phyloP scores from a whole-genome alignment of 345 rosid species.

The Clarkia xantiana region DNA sequence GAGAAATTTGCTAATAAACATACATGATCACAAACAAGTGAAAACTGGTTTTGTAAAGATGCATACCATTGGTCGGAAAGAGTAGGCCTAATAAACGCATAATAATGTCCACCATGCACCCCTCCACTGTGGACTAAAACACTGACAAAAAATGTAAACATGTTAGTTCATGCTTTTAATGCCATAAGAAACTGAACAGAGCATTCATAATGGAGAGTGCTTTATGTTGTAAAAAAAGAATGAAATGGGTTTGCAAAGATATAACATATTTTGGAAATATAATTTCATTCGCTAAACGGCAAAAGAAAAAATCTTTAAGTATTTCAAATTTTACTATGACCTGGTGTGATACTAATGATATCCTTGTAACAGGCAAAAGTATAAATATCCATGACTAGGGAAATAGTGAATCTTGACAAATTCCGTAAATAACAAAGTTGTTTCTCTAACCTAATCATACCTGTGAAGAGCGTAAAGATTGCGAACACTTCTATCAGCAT shows the following conservation, averaged over 20 bases:
- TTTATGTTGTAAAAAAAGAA: too few species aligned
- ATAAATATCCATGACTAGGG: too few species aligned
- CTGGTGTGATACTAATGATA: too few species aligned
- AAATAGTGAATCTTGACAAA: too few species aligned
- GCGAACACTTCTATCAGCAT: constrained; percentile 82
- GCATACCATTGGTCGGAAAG: constrained; percentile 86
- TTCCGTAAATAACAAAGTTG: too few species aligned
- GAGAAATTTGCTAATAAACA: background rate
- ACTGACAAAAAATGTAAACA: constrained; percentile 34
- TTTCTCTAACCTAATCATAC: constrained; percentile 3
- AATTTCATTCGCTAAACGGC: too few species aligned
- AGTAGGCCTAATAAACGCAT: constrained; percentile 94
- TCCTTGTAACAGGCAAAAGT: too few species aligned
- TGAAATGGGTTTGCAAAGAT: too few species aligned
- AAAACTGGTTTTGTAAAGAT: background rate
- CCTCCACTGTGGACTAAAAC: constrained; percentile 97
- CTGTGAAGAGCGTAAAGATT: constrained; percentile 73
- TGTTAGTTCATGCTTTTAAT: constrained; percentile 5
- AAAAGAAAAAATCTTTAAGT: too few species aligned
- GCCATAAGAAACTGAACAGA: background rate
- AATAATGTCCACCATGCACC: constrained; percentile 95
- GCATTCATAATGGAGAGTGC: background rate
- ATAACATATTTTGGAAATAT: too few species aligned
- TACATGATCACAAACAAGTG: background rate
- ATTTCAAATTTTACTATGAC: too few species aligned